A percentile compares a stretch with the other conserved stretches of the same genome.
Evolutionary conservation across 2,329 filamentous ascomycete genomes (phyloP).

Genomic region (Calcarisporium arbuscula): DNA sequence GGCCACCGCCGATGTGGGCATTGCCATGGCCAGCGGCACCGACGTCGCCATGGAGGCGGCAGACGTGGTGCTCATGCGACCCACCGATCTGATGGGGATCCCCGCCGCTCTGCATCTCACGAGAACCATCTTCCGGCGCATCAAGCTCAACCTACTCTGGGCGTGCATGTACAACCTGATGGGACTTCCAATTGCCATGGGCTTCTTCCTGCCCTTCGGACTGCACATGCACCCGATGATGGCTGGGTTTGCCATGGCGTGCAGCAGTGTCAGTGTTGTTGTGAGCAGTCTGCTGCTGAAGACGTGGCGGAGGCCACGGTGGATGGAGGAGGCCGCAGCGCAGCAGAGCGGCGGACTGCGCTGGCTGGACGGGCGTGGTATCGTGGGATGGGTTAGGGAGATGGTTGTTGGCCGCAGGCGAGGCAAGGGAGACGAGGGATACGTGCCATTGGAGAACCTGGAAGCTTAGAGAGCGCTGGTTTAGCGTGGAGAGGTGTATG

Average conservation of each 20-base stretch:
- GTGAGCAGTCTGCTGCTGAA: conserved; percentile 76
- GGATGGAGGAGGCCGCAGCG: conserved; percentile 71
- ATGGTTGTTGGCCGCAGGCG: conserved; percentile 28
- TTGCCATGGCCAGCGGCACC: conserved; percentile 86
- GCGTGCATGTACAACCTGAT: conserved; percentile 89
- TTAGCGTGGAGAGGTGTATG: background rate
- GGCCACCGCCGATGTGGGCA: conserved; percentile 86
- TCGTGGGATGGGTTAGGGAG: conserved; percentile 37
- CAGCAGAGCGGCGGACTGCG: conserved; percentile 48
- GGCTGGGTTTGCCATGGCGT: conserved; percentile 89
- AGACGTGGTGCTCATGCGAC: conserved; percentile 91
- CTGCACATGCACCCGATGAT: conserved; percentile 88
- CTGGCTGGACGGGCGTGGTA: conserved; percentile 35
- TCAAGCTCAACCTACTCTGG: conserved; percentile 90
- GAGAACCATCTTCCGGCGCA: conserved; percentile 79
- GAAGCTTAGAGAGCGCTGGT: conserved; percentile 25
- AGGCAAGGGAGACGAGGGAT: conserved; percentile 45
- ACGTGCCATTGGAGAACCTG: conserved; percentile 51
- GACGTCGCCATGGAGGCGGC: conserved; percentile 98
- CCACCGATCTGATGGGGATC: conserved; percentile 87
- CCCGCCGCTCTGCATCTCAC: conserved; percentile 78
- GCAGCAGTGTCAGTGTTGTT: conserved; percentile 84
- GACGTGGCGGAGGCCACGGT: conserved; percentile 75
- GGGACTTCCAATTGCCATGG: conserved; percentile 94
- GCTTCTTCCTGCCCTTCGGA: conserved; percentile 84